Conservation (phyloP, 2,329 filamentous ascomycete genomes). For the Tympanopsis confertula region DNA sequence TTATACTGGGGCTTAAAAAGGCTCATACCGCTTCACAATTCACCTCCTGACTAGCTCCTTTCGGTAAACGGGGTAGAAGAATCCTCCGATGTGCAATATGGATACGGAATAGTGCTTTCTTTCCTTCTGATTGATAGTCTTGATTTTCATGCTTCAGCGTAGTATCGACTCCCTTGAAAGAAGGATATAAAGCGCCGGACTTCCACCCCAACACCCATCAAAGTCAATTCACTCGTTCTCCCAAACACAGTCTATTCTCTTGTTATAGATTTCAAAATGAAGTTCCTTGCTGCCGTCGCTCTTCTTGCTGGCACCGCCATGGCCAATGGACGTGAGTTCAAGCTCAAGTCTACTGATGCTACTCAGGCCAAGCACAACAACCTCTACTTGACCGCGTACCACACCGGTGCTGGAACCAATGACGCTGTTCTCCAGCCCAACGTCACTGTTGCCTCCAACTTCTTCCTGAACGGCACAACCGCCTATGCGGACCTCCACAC, state of each 20-base stretch:
- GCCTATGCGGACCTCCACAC: conserved; percentile 15
- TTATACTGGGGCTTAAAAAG: too few species aligned
- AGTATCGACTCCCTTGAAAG: too few species aligned
- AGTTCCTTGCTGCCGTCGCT: background rate
- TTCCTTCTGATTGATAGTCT: too few species aligned
- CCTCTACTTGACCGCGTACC: conserved; percentile 22
- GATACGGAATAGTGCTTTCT: too few species aligned
- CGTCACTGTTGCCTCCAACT: conserved; percentile 9
- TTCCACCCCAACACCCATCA: too few species aligned
- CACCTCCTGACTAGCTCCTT: too few species aligned
- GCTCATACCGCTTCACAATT: too few species aligned
- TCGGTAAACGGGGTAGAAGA: too few species aligned
- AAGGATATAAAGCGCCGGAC: too few species aligned
- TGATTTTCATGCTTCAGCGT: too few species aligned
- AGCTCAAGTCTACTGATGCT: conserved; percentile 18
- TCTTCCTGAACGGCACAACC: conserved; percentile 18
- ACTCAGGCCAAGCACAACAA: conserved; percentile 15
- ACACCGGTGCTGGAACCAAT: conserved; percentile 24
- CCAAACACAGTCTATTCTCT: background rate
- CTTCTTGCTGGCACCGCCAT: background rate
- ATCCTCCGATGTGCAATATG: too few species aligned
- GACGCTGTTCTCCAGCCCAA: conserved; percentile 19
- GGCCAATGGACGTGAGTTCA: conserved; percentile 8
- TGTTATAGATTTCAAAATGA: background rate
- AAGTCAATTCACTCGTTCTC: too few species aligned